Conservation (phyloP, 805 yeast genomes). For the Barnettozyma salicaria region DNA sequence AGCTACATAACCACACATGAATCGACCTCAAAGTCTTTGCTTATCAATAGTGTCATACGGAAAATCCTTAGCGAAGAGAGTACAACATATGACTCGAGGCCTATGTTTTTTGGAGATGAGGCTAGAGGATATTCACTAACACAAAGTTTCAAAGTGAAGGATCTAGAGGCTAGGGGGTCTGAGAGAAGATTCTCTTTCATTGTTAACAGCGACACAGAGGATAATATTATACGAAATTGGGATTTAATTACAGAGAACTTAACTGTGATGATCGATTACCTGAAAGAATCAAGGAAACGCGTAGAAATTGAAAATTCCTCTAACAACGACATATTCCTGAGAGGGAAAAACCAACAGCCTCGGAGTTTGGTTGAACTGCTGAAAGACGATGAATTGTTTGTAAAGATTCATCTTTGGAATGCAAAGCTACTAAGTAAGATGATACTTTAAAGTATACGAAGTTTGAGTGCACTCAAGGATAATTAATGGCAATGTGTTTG, state of each 20-base stretch:
- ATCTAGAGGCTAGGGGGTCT: slow-evolving; percentile 64
- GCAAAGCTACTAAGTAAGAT: slow-evolving; percentile 40
- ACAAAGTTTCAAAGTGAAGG: slow-evolving; percentile 55
- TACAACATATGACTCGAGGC: slow-evolving; percentile 49
- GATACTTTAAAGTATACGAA: neutral
- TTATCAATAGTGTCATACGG: slow-evolving; percentile 55
- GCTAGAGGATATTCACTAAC: slow-evolving; percentile 54
- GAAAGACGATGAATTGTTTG: slow-evolving; percentile 46
- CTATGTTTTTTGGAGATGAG: slow-evolving; percentile 60
- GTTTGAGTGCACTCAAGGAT: neutral
- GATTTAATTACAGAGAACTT: slow-evolving; percentile 40
- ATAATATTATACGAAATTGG: slow-evolving; percentile 50
- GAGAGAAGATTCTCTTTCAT: slow-evolving; percentile 62
- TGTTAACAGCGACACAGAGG: slow-evolving; percentile 50
- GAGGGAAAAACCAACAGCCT: slow-evolving; percentile 52
- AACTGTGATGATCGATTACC: slow-evolving; percentile 34
- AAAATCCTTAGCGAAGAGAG: slow-evolving; percentile 64
- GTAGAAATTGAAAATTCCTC: slow-evolving; percentile 25
- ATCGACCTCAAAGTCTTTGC: slow-evolving; percentile 48
- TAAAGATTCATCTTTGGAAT: slow-evolving; percentile 62
- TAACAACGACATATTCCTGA: slow-evolving; percentile 43
- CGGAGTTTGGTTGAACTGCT: slow-evolving; percentile 49
- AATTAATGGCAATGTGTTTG: too few relatives aligned
- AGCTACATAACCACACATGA: slow-evolving; percentile 53
- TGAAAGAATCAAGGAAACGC: slow-evolving; percentile 29